Evolutionary conservation across 352 stramenopile genomes (phyloP), one percentile per base, ranked within the genome.

Genomic region (Pythium dissotocum): DNA sequence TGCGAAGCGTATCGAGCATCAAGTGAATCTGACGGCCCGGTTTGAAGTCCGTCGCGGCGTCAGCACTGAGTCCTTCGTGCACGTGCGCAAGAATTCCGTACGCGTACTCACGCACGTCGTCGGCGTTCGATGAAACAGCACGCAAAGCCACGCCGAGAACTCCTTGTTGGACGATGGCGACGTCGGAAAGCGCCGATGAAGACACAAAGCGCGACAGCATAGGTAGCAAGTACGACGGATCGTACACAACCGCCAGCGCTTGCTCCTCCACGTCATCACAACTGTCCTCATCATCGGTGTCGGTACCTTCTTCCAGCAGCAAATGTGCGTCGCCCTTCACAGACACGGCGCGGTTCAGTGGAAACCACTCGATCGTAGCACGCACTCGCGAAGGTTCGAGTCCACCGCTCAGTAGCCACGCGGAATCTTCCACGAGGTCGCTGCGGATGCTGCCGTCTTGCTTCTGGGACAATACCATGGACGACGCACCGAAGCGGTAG

Each of bases 131-230:
- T 2, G 88, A 95, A 7, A 83, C 85, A 9, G 81, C 87, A 57
- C 88, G 87, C 55, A 96, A 70, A 0, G 85, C 85, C 32, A 93
- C 46, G 0, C 85, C 83, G 13, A 95, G 49, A 14, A 95, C 71
- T 18, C 87, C 85, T 69, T 92, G 87, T 61, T 92, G 81, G 10
- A 93, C 78, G 14, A 93, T 67, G 2, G 76, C 75, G 4, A 63
- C 62, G 32, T 92, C 82, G 0, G 80, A 66, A 12, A 94, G 71
- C 21, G 88, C 72, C 2, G 87, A 93, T 1, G 83, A 87, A 8
- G 85, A 83, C n/a, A 94, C 78, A 18, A 91, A 91, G 35, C 89
- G 78, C 32, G 87, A 74, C 14, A 96, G 67, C 81, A 94, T 88
- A 9, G 88, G 85, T 6, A 95, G 55, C 6, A 96, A 69, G 67